These are phyloP conservation scores for Sordariomycetes sp. DNA, from an alignment of 2,329 filamentous ascomycete species.

Conservation along the genomic window DNA sequence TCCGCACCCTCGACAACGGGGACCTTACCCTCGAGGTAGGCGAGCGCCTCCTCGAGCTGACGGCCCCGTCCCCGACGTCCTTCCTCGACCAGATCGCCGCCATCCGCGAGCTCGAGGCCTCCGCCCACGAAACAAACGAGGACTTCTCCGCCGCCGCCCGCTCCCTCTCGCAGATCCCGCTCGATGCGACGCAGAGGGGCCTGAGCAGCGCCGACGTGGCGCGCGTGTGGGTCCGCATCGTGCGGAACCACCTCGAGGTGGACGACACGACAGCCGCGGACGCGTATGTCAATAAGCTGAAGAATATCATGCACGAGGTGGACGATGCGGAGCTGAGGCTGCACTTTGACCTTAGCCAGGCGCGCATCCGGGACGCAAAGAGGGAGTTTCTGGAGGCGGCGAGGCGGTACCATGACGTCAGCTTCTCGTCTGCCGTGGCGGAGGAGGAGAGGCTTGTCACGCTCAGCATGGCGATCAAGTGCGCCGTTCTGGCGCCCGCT, in stretches of 20 bases:
- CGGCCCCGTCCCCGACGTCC: constrained; percentile 43
- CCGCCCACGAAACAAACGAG: constrained; percentile 70
- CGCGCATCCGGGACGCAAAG: constrained; percentile 83
- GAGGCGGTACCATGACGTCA: constrained; percentile 78
- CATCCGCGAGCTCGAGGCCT: constrained; percentile 68
- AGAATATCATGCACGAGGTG: constrained; percentile 76
- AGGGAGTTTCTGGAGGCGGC: constrained; percentile 81
- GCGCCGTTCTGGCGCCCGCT: constrained; percentile 82
- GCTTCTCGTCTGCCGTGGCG: constrained; percentile 62
- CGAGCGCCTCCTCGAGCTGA: constrained; percentile 53
- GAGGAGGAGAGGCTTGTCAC: constrained; percentile 79
- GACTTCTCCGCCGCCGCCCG: constrained; percentile 66
- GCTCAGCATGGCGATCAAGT: constrained; percentile 77
- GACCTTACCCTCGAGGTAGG: constrained; percentile 66
- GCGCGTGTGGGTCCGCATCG: constrained; percentile 82
- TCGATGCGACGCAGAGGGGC: constrained; percentile 78
- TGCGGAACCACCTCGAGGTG: constrained; percentile 85
- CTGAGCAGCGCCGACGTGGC: constrained; percentile 75
- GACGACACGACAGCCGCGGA: constrained; percentile 82
- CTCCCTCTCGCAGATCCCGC: constrained; percentile 67
- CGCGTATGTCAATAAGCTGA: constrained; percentile 84
- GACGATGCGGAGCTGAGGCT: constrained; percentile 67
- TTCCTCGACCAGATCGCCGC: constrained; percentile 77
- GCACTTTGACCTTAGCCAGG: constrained; percentile 83
- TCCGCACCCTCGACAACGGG: constrained; percentile 45